Evolutionary conservation across 2,329 filamentous ascomycete species (phyloP).

Genomic region (Xylaria sp.): DNA sequence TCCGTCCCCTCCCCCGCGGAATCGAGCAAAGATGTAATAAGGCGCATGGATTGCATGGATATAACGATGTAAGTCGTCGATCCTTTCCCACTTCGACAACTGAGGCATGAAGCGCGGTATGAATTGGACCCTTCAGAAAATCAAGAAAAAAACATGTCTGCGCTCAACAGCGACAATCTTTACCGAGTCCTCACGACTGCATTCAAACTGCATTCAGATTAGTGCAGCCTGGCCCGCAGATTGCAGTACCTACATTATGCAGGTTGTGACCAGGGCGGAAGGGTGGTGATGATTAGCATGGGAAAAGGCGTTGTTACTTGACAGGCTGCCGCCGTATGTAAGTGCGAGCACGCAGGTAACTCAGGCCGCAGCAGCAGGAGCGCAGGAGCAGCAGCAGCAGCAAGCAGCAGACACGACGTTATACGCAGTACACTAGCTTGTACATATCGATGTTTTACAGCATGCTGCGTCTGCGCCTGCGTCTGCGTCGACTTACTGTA

Average conservation of each 20-base stretch:
- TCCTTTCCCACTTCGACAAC: conserved; percentile 12
- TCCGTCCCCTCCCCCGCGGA: no score
- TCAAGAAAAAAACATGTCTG: conserved; percentile 4
- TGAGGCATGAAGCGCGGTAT: conserved; percentile 6
- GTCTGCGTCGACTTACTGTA: no score
- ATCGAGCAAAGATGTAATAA: no score
- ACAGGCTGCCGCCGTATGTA: no score
- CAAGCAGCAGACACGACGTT: conserved; percentile 6
- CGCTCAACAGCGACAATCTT: conserved; percentile 9
- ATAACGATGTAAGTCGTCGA: conserved; percentile 5
- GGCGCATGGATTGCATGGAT: neutral
- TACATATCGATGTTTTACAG: neutral
- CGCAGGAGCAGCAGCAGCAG: no score
- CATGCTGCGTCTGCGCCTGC: no score
- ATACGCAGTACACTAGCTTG: neutral
- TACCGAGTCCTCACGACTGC: conserved; percentile 9
- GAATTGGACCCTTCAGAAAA: neutral
- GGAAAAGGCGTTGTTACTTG: no score
- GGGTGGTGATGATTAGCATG: neutral
- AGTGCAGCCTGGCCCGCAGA: conserved; percentile 6
- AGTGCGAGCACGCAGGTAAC: no score
- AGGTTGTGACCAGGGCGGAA: neutral
- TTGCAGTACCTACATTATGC: neutral
- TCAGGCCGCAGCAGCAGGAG: no score
- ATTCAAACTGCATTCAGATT: neutral